Conservation (phyloP, 352 stramenopile genomes). For the Globisporangium cylindrosporum region DNA sequence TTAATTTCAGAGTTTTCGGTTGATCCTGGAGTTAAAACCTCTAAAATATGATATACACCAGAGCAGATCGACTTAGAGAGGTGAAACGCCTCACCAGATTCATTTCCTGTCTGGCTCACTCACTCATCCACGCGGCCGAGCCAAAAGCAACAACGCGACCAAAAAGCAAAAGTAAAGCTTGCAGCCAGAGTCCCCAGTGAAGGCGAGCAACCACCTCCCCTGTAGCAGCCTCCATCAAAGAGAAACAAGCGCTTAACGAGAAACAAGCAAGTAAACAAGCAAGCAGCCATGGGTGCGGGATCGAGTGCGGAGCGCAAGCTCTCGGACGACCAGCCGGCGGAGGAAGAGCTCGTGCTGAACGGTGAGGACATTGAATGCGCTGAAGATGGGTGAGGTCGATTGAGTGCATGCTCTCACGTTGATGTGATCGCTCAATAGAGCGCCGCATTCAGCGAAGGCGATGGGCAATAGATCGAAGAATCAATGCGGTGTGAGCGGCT, state of each 20-base stretch:
- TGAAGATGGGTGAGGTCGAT: background rate
- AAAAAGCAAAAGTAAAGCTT: background rate
- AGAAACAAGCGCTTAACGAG: background rate
- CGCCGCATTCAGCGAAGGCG: background rate
- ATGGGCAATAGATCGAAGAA: background rate
- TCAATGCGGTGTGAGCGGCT: background rate
- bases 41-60: background rate
- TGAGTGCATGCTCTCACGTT: background rate
- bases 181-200: background rate
- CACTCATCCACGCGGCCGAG: slow-evolving; percentile 9
- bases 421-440: background rate
- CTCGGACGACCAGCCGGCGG: slow-evolving; percentile 42
- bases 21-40: background rate
- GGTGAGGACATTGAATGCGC: slow-evolving; percentile 28
- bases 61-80: background rate
- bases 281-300: slow-evolving; percentile 12
- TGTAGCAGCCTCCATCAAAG: background rate
- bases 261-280: background rate
- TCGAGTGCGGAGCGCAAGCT: slow-evolving; percentile 42
- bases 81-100: background rate
- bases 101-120: slow-evolving; percentile 3
- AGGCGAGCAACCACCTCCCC: background rate
- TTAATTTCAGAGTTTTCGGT: background rate
- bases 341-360: slow-evolving; percentile 63
- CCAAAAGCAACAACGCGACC: background rate